Base-by-base conservation (phyloP, 805 yeast species). In the Candida koratica region DNA sequence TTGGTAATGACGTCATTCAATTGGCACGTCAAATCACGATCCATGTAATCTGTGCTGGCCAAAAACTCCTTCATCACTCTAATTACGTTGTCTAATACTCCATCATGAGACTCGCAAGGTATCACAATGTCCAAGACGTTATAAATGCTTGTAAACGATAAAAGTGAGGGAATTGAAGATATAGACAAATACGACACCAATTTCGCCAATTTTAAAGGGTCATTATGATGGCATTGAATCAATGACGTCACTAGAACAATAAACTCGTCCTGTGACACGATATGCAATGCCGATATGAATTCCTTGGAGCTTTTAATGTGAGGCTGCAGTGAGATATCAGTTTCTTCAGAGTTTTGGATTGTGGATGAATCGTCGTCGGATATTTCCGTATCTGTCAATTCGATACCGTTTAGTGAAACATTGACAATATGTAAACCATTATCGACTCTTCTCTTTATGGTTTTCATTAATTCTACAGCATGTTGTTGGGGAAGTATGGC, bases 241-340 rank as follows among this genome's bases (percentile, higher is more conserved):
- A 61, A 44, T 6, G 61, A 49, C n/a, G 56, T 38, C 1, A 53
- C 43, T 30, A 64, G 45, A 1, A 60, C 53, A n/a, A 60, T 51
- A 29, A 54, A 58, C 37, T 62, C 60, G 30, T 64, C 69, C 28
- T 57, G 60, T 12, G 44, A 47, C 13, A 65, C 47, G 25, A 66
- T 47, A 39, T 58, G 57, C 32, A 65, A 48, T 4, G 66, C 52
- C 12, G 48, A 32, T 4, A 64, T 52, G 16, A 63, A 46, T 6
- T 36, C 31, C 37, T 47, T 53, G 31, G 52, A 48, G 6, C 19
- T 17, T 9, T 32, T 32, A 25, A 23, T 20, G 5, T 10, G 11
- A 20, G 23, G 24, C 28, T 25, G n/a, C 17, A 4, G 7, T 4
- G 6, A 17, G n/a, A 16, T 13, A 6, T 24, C 26, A n/a, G 17